A percentile compares a stretch with the other conserved stretches of the same genome.
These are phyloP conservation scores for Penicillium taxi DNA, from an alignment of 495 filamentous ascomycete species.

Conservation along the genomic window DNA sequence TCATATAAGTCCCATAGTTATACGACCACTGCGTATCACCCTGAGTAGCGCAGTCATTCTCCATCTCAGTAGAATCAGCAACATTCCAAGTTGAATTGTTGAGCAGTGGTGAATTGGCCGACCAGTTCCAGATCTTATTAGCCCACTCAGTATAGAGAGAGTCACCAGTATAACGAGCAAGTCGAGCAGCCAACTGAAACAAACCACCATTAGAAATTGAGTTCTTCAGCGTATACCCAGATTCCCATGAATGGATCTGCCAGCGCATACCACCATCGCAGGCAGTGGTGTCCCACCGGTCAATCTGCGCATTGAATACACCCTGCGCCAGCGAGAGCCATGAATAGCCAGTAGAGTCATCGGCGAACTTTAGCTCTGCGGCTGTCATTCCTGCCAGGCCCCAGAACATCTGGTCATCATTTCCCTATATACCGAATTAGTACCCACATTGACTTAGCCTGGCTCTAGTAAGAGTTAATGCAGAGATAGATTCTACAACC, in stretches of 20 bases:
- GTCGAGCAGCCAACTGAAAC: conserved; percentile 62
- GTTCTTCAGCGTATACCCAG: conserved; percentile 58
- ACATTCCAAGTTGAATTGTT: conserved; percentile 39
- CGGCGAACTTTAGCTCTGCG: conserved; percentile 44
- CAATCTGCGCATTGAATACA: conserved; percentile 62
- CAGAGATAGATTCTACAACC: background rate
- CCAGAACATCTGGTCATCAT: conserved; percentile 53
- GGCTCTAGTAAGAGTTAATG: background rate
- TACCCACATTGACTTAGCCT: background rate
- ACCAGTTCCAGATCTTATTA: conserved; percentile 59
- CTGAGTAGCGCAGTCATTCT: conserved; percentile 43
- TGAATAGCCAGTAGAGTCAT: conserved; percentile 43
- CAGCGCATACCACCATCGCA: conserved; percentile 50
- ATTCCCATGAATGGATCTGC: conserved; percentile 47
- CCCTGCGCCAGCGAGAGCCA: conserved; percentile 70
- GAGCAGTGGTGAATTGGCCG: conserved; percentile 41
- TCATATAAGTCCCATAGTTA: conserved; percentile 59
- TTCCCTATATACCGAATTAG: conserved; percentile 27
- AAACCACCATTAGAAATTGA: conserved; percentile 61
- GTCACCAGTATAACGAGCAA: conserved; percentile 58
- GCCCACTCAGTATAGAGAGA: conserved; percentile 60
- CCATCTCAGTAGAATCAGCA: conserved; percentile 53
- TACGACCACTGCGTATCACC: conserved; percentile 61
- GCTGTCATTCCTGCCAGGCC: conserved; percentile 49
- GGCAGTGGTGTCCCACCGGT: conserved; percentile 37